Evolutionary conservation across 371 early-diverging fungal genomes (phyloP), one percentile per base, ranked within the genome.

Genomic region (Parasitella parasitica): DNA sequence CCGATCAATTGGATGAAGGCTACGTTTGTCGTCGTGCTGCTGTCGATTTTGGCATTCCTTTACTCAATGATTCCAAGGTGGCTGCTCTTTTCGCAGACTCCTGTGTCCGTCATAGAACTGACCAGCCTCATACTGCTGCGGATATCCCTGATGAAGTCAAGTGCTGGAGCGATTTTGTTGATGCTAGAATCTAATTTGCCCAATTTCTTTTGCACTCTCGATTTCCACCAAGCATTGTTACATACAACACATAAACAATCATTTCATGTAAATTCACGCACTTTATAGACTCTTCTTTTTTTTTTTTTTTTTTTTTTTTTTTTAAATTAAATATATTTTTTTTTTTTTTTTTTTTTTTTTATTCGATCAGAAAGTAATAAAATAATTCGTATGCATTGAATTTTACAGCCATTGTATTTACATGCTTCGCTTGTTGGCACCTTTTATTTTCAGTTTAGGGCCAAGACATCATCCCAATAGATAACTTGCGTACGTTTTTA

Each of bases 41-140:
- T 26, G 94, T 97, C 6, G 95, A 94, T 64, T 87, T 94, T 61
- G 94, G 92, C 37, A 86, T 95, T 59, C 93, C 94, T 11, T 72
- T 95, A 39, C 73, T 97, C 68, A 97, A 94, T 61, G 93, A 97
- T 66, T 79, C 86, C 72, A 85, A 91, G 66, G 88, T 88, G 28
- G 93, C 91, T 34, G 83, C 83, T 38, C 70, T 94, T 63, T 90
- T 95, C 56, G 90, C 88, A n/a, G 89, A 97, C 55, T 86, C 93
- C 18, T 67, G 88, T 50, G 76, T 77, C 38, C 86, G 78, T 63
- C 80, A 82, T 54, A 69, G 74, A 18, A 69, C 58, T 2, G 66
- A 75, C 38, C 46, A 55, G 20, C 62, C 55, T 57, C 60, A 57
- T 35, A 64, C 64, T 7, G 30, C 61, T 18, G 50, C 49, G n/a